These are phyloP conservation scores for Dillenia suffruticosa DNA, from an alignment of 164 flowering plant species.

Conservation along the genomic window DNA sequence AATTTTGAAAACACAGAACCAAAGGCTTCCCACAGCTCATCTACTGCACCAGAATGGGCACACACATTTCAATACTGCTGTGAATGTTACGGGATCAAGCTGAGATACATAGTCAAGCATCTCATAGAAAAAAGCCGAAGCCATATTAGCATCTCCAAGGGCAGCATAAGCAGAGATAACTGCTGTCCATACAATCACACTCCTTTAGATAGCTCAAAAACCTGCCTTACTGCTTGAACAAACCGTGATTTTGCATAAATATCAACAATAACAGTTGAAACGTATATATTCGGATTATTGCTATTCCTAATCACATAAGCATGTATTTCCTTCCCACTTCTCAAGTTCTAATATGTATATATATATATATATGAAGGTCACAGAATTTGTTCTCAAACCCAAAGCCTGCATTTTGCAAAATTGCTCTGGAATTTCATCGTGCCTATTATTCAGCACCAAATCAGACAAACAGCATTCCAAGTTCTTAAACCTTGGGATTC, in stretches of 20 bases:
- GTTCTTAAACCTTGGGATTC: slow-evolving; percentile 46
- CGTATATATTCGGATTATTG: slow-evolving; percentile 47
- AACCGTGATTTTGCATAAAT: slow-evolving; percentile 70
- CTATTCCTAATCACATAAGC: slow-evolving; percentile 53
- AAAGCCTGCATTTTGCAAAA: slow-evolving; percentile 46
- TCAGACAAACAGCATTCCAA: slow-evolving; percentile 88
- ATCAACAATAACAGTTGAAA: slow-evolving; percentile 68
- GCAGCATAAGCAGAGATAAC: slow-evolving; percentile 72
- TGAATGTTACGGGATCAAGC: slow-evolving; percentile 76
- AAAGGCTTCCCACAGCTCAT: slow-evolving; percentile 56
- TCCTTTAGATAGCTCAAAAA: slow-evolving; percentile 48
- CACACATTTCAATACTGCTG: slow-evolving; percentile 71
- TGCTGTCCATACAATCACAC: slow-evolving; percentile 79
- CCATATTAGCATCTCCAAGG: slow-evolving; percentile 61
- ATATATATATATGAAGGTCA: no score
- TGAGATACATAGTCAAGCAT: slow-evolving; percentile 46
- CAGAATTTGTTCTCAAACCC: slow-evolving; percentile 57
- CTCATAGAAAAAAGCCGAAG: slow-evolving; percentile 39
- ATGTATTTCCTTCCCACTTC: slow-evolving; percentile 62
- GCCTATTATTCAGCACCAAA: slow-evolving; percentile 53
- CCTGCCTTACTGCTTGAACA: slow-evolving; percentile 43
- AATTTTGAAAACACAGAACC: slow-evolving; percentile 36
- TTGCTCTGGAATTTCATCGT: slow-evolving; percentile 36
- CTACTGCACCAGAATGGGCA: slow-evolving; percentile 69
- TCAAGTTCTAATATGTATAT: no score